Evolutionary conservation across 164 flowering plant genomes (phyloP).

Genomic region (Cinnamomum chago): DNA sequence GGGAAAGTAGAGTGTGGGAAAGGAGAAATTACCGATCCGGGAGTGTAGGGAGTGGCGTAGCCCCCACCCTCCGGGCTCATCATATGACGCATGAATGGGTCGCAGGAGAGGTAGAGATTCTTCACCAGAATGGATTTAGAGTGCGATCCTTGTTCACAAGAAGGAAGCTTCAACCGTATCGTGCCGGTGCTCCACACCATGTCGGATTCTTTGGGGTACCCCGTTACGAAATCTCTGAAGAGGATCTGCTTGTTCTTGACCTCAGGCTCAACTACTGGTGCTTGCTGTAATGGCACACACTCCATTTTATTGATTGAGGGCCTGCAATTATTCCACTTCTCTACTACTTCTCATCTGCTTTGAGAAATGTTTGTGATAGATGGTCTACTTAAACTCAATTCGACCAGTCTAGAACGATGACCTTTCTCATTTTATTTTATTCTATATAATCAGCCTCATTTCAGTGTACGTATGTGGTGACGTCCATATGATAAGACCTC

Average conservation of each 20-base stretch:
- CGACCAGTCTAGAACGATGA: no score
- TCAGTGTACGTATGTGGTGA: no score
- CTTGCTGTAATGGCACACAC: conserved; percentile 2
- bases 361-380: background rate
- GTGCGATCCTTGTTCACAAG: conserved; percentile 4
- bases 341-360: background rate
- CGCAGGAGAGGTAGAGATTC: conserved; percentile 31
- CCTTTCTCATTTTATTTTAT: no score
- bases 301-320: background rate
- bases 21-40: conserved; percentile 13
- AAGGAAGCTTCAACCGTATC: conserved; percentile 17
- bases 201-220: conserved; percentile 29
- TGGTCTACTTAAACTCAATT: no score
- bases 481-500: no score
- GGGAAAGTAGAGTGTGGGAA: background rate
- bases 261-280: conserved; percentile 4
- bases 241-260: conserved; percentile 31
- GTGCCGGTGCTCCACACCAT: conserved; percentile 14
- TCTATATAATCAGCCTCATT: no score
- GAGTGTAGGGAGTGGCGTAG: conserved; percentile 10
- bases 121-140: conserved; percentile 16
- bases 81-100: conserved; percentile 19
- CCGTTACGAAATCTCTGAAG: conserved; percentile 21
- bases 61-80: conserved; percentile 9
- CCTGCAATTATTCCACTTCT: background rate